Evolutionary conservation across 345 rosid genomes (phyloP), one percentile per base, ranked within the genome.

Genomic region (Dipteronia sinensis): DNA sequence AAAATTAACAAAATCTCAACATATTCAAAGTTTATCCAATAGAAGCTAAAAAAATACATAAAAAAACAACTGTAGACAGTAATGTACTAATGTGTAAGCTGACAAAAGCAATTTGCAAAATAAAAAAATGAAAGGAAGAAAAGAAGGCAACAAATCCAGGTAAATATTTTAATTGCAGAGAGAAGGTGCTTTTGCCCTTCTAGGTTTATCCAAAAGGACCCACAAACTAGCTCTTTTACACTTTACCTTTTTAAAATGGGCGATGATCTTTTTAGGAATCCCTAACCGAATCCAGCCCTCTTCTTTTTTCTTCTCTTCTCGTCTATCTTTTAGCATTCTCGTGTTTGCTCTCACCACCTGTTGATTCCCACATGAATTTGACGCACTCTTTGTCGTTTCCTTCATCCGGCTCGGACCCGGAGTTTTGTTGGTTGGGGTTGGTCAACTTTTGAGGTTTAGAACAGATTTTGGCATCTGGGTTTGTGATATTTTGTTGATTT

Each of bases 171-270:
- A 23, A 15, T 59, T 46, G 10, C 19, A 16, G 49, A 62, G 11
- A 6, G 59, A 62, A 46, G 42, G 46, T 11, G 59, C n/a, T 22
- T 17, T 10, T 40, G 42, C 42, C 16, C 23, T 73, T 83, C 82
- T 65, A 20, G 71, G 65, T 61, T 58, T 67, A 79, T 84, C 83
- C 66, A 66, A 61, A 34, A 59, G 87, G 81, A 55, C 80, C 87
- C 82, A 72, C 83, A 40, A 16, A 46, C 31, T 10, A 62, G 79
- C 82, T 17, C 87, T 73, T 83, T 59, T 86, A 64, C 20, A 15
- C 20, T 69, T 51, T 40, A 27, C 64, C 61, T 67, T 85, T 12
- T 65, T 61, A 65, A 38, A 63, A 44, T 19, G 20, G 46, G 10
- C 77, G 46, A 29, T 7, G n/a, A 6, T 31, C 40, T 55, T 31